These are phyloP conservation scores for Helicocarpus griseus DNA, from an alignment of 2,329 filamentous ascomycete species.

Conservation along the genomic window DNA sequence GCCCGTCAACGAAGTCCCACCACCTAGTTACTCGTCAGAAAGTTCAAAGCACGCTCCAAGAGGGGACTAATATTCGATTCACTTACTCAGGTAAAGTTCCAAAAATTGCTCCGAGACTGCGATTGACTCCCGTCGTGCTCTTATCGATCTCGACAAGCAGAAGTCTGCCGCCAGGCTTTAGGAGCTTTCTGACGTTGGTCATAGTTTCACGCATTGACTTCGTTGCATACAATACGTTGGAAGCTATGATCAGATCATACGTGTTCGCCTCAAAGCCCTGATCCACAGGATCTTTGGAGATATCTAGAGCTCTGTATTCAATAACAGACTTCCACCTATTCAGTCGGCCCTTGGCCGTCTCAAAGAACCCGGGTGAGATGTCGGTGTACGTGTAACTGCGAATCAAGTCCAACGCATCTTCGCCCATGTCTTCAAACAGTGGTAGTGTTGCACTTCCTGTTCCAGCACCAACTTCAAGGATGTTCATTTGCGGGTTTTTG, in stretches of 20 bases:
- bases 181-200: conserved; percentile 17
- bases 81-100: background rate
- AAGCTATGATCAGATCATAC: conserved; percentile 26
- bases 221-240: conserved; percentile 31
- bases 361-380: conserved; percentile 33
- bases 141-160: conserved; percentile 30
- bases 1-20: background rate
- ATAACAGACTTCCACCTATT: conserved; percentile 15
- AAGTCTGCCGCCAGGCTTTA: conserved; percentile 30
- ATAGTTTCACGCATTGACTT: conserved; percentile 15
- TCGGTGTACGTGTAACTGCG: conserved; percentile 35
- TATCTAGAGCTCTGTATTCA: conserved; percentile 20
- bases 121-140: background rate
- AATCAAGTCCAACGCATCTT: conserved; percentile 18
- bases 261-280: conserved; percentile 24
- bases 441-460: conserved; percentile 9
- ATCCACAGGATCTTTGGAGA: conserved; percentile 18
- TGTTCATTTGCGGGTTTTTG: conserved; percentile 12
- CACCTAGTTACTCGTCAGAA: background rate
- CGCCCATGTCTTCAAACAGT: conserved; percentile 21
- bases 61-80: background rate
- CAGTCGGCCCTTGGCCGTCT: conserved; percentile 21
- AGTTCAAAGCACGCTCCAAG: background rate
- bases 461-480: conserved; percentile 18
- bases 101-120: background rate